Percentiles rank a stretch among this genome's conserved stretches.
Evolutionary conservation across 345 rosid genomes (phyloP).

Genomic region (Geranium rotundifolium): DNA sequence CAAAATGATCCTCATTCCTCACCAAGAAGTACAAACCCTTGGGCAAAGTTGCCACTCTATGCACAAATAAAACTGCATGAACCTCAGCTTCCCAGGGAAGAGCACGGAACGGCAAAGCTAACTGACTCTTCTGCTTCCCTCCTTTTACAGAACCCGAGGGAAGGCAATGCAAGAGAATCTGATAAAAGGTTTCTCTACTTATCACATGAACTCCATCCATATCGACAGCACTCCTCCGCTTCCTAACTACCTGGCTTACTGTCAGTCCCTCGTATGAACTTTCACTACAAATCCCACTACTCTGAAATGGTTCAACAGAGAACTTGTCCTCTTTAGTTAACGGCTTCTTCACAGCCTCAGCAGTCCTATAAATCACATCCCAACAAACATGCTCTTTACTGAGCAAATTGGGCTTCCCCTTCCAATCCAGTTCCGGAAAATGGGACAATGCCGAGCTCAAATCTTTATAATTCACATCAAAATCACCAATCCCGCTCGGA

Average conservation of each 20-base stretch:
- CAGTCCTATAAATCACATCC: slow-evolving; percentile 67
- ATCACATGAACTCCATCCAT: slow-evolving; percentile 68
- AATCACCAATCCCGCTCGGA: slow-evolving; percentile 32
- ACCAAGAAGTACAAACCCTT: slow-evolving; percentile 74
- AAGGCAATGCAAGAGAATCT: slow-evolving; percentile 75
- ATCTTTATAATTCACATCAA: slow-evolving; percentile 35
- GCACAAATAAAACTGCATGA: slow-evolving; percentile 80
- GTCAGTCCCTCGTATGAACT: slow-evolving; percentile 39
- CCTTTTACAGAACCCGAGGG: slow-evolving; percentile 52
- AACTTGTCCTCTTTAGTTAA: slow-evolving; percentile 16
- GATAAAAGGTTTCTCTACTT: slow-evolving; percentile 55
- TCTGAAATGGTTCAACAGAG: slow-evolving; percentile 25
- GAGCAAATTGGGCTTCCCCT: slow-evolving; percentile 52
- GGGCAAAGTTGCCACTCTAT: slow-evolving; percentile 56
- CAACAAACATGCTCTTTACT: slow-evolving; percentile 74
- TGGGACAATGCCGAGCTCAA: slow-evolving; percentile 26
- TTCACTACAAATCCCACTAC: slow-evolving; percentile 37
- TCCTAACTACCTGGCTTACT: slow-evolving; percentile 52
- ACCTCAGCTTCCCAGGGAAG: slow-evolving; percentile 86
- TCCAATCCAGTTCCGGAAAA: slow-evolving; percentile 49
- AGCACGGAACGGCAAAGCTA: slow-evolving; percentile 61
- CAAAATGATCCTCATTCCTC: slow-evolving; percentile 74
- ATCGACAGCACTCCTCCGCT: slow-evolving; percentile 84
- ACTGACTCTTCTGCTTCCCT: slow-evolving; percentile 41
- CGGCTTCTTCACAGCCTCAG: slow-evolving; percentile 63